These are phyloP conservation scores for Guyanaporus albipodus DNA, from an alignment of 768 basidiomycete genomes.

Conservation along the genomic window DNA sequence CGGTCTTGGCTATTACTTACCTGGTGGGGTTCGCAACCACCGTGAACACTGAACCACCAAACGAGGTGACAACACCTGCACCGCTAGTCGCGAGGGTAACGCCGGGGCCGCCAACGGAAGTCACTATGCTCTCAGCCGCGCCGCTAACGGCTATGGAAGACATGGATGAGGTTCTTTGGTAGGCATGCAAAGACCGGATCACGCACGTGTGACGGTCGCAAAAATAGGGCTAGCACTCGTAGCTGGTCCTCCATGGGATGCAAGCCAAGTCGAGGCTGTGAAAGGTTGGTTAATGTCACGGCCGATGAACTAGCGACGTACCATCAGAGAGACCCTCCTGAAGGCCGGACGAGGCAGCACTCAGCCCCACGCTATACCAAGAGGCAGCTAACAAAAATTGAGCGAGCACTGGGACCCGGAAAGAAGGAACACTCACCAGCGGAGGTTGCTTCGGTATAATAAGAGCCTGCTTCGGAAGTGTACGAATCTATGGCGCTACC, in stretches of 20 bases:
- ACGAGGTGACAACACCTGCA: conserved; percentile 42
- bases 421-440: conserved; percentile 9
- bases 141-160: conserved; percentile 48
- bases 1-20: conserved; percentile 3
- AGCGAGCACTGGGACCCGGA: neutral
- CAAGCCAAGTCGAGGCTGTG: conserved; percentile 18
- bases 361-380: conserved; percentile 12
- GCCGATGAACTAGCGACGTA: neutral
- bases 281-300: neutral
- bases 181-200: neutral
- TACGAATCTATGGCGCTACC: conserved; percentile 37
- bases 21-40: conserved; percentile 30
- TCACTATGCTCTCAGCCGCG: conserved; percentile 49
- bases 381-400: conserved; percentile 12
- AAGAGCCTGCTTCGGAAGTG: conserved; percentile 35
- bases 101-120: conserved; percentile 53
- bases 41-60: conserved; percentile 52
- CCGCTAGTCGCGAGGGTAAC: conserved; percentile 52
- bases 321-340: conserved; percentile 20
- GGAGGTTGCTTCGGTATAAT: conserved; percentile 29
- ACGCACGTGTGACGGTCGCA: conserved; percentile 27
- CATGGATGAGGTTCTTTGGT: neutral
- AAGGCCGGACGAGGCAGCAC: conserved; percentile 13
- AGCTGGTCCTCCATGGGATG: conserved; percentile 1
- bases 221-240: conserved; percentile 4